A percentile compares a stretch with the other conserved stretches of the same genome.
These are phyloP conservation scores for Kodamaea jinghongensis DNA, from an alignment of 805 yeast genomes.

Conservation along the genomic window DNA sequence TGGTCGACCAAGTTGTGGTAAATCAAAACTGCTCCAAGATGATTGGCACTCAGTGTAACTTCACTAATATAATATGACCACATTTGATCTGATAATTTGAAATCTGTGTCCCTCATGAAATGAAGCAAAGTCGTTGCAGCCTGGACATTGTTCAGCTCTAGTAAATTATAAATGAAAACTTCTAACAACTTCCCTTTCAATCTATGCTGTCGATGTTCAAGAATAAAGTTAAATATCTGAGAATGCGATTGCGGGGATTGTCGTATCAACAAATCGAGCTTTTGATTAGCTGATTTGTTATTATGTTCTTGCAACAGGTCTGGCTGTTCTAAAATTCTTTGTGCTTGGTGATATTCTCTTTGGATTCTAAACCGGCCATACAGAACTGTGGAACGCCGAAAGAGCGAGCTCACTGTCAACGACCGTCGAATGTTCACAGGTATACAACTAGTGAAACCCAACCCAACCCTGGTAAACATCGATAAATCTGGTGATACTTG, in stretches of 20 bases:
- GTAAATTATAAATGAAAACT: conserved; percentile 19
- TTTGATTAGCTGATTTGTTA: background rate
- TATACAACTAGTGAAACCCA: no score
- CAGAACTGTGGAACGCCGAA: no score
- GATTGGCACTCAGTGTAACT: conserved; percentile 23
- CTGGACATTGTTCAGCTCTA: conserved; percentile 18
- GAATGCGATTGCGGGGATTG: background rate
- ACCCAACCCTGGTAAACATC: no score
- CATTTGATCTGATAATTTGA: conserved; percentile 28
- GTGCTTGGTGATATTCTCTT: no score
- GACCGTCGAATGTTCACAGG: no score
- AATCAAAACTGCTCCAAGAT: conserved; percentile 30
- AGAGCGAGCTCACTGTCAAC: no score
- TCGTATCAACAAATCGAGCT: conserved; percentile 3
- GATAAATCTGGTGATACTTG: no score
- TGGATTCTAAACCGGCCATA: no score
- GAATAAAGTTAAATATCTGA: conserved; percentile 9
- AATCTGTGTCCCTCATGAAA: conserved; percentile 17
- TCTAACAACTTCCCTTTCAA: conserved; percentile 20
- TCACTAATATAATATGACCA: conserved; percentile 31
- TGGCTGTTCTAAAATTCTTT: no score
- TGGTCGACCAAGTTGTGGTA: conserved; percentile 38
- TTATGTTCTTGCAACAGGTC: background rate
- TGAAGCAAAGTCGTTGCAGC: conserved; percentile 30
- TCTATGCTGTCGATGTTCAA: background rate